These are phyloP conservation scores for Chlamydomonas sphaeroides DNA, from an alignment of 139 green algal genomes.

Conservation along the genomic window DNA sequence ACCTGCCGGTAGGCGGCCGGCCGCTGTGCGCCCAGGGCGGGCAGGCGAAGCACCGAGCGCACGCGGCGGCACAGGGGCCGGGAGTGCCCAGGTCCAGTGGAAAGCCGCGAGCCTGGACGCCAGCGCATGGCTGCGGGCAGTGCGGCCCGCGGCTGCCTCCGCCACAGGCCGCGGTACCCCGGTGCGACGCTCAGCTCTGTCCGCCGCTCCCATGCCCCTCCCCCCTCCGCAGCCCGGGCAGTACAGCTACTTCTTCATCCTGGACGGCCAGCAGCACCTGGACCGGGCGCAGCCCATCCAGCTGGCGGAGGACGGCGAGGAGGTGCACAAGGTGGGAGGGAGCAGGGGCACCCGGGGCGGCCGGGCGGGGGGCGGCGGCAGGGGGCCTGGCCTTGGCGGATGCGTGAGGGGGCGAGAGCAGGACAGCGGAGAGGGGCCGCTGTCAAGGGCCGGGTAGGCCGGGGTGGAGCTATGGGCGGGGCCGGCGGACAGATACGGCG, in stretches of 20 bases:
- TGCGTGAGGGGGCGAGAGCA: not conserved
- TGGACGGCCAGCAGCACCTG: slow-evolving; percentile 32
- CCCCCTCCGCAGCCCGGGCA: slow-evolving; percentile 38
- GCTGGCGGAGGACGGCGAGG: slow-evolving; percentile 6
- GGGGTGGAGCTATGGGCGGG: no score
- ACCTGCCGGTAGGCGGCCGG: slow-evolving; percentile 30
- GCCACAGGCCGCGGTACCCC: no score
- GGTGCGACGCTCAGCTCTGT: not conserved
- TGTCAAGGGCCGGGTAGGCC: not conserved
- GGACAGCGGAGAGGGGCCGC: not conserved
- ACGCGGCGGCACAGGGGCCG: no score
- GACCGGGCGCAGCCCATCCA: slow-evolving; percentile 22
- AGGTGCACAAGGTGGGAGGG: slow-evolving; percentile 28
- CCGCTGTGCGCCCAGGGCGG: no score
- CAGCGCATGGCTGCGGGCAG: no score
- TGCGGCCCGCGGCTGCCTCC: no score
- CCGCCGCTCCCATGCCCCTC: not conserved
- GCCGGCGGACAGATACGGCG: no score
- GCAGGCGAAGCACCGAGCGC: no score
- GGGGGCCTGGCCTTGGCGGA: not conserved
- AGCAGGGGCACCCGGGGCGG: no score
- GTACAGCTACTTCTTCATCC: slow-evolving; percentile 49
- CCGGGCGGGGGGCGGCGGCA: not conserved
- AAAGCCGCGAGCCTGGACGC: no score
- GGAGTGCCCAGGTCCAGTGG: no score